A percentile compares a stretch with the other conserved stretches of the same genome.
Evolutionary conservation across 768 basidiomycete species (phyloP).

Genomic region (Kwoniella botswanensis): DNA sequence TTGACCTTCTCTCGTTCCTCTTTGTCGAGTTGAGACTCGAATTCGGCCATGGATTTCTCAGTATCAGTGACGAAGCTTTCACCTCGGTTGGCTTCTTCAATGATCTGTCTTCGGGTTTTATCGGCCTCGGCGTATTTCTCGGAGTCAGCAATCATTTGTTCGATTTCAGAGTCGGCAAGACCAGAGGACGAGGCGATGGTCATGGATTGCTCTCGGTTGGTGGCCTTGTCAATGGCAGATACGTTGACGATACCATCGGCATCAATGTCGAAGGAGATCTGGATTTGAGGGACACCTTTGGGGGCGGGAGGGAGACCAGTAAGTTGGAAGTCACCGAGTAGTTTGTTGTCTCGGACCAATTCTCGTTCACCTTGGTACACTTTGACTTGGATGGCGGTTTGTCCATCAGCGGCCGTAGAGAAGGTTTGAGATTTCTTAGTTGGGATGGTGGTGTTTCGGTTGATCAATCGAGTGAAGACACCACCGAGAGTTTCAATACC

Average conservation of each 20-base stretch:
- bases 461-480: conserved; percentile 99
- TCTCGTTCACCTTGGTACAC: conserved; percentile 99
- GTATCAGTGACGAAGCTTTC: conserved; percentile 93
- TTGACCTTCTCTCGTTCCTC: conserved; percentile 92
- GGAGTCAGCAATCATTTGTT: conserved; percentile 92
- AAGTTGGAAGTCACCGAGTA: conserved; percentile 99
- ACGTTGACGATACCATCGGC: conserved; percentile 92
- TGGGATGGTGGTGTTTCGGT: conserved; percentile 97
- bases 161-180: conserved; percentile 93
- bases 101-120: conserved; percentile 81
- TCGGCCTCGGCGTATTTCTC: conserved; percentile 93
- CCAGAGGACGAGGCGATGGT: conserved; percentile 96
- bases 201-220: conserved; percentile 62
- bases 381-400: conserved; percentile 99
- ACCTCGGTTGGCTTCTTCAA: conserved; percentile 96
- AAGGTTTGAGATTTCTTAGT: conserved; percentile 99
- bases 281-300: conserved; percentile 73
- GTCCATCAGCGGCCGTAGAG: conserved; percentile 98
- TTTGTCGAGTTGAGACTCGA: conserved; percentile 93
- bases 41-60: conserved; percentile 96
- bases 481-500: conserved; percentile 96
- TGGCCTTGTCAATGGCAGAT: conserved; percentile 74
- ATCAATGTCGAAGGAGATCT: conserved; percentile 95
- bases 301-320: conserved; percentile 83
- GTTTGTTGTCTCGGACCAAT: conserved; percentile 96